These are phyloP conservation scores for Cerioporus squamosus DNA, from an alignment of 1,284 basidiomycete species.

Conservation along the genomic window DNA sequence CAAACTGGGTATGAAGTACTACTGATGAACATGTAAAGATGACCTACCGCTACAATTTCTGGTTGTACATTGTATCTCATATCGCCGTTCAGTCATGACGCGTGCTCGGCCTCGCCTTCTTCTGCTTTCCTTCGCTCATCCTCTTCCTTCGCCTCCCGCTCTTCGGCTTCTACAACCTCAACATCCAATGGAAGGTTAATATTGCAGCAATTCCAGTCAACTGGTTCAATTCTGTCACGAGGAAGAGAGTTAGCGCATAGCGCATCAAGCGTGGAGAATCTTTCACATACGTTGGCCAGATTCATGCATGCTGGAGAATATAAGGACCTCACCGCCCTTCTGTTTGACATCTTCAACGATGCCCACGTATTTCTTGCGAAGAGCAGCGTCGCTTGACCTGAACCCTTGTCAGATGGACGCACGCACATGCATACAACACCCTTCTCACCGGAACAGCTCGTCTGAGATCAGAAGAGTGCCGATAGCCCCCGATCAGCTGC, in stretches of 20 bases:
- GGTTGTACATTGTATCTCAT: background rate
- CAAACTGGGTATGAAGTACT: background rate
- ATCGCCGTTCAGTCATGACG: constrained; percentile 7
- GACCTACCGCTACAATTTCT: constrained; percentile 22
- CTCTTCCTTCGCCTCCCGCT: constrained; percentile 65
- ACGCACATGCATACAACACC: background rate
- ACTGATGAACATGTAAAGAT: constrained; percentile 6
- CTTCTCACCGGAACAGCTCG: constrained; percentile 84
- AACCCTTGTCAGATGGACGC: background rate
- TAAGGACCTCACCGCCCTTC: constrained; percentile 91
- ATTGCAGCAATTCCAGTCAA: constrained; percentile 96
- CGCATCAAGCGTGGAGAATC: background rate
- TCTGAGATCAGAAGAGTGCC: constrained; percentile 96
- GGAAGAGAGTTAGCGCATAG: background rate
- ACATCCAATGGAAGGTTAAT: constrained; percentile 94
- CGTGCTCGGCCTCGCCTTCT: constrained; percentile 25
- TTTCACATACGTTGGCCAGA: constrained; percentile 85
- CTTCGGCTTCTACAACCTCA: constrained; percentile 91
- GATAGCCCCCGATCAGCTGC: constrained; percentile 95
- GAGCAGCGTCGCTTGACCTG: constrained; percentile 74
- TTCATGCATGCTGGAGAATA: constrained; percentile 99
- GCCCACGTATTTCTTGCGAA: constrained; percentile 84
- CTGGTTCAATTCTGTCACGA: constrained; percentile 83
- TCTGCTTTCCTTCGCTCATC: constrained; percentile 41
- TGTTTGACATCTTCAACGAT: constrained; percentile 90